A percentile compares a stretch with the other conserved stretches of the same genome.
Evolutionary conservation across 1,284 basidiomycete species (phyloP).

Genomic region (Boletus smithii): DNA sequence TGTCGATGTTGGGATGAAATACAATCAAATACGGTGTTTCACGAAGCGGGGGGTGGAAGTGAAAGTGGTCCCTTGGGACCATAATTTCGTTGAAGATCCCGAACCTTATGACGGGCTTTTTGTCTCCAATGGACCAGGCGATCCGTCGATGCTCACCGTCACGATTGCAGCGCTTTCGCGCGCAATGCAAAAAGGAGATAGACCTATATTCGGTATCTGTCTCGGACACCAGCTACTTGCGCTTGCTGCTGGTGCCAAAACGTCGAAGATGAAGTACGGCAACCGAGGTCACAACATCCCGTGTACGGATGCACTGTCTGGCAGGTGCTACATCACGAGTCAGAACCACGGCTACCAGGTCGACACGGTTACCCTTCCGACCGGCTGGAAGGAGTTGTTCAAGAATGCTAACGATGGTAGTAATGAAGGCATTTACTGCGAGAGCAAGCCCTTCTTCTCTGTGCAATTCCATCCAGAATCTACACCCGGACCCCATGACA

Average conservation of each 20-base stretch:
- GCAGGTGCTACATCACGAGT: slow-evolving; percentile 97
- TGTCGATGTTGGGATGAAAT: slow-evolving; percentile 99
- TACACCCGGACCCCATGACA: slow-evolving; percentile 96
- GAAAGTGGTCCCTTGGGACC: slow-evolving; percentile 97
- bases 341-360: slow-evolving; percentile 99
- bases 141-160: slow-evolving; percentile 81
- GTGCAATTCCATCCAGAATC: slow-evolving; percentile 99
- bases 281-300: slow-evolving; percentile 99
- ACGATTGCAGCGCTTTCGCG: slow-evolving; percentile 74
- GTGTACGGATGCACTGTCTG: slow-evolving; percentile 91
- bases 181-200: slow-evolving; percentile 71
- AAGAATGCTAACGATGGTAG: slow-evolving; percentile 95
- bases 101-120: slow-evolving; percentile 95
- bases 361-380: slow-evolving; percentile 74
- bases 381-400: slow-evolving; percentile 93
- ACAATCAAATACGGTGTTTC: slow-evolving; percentile 98
- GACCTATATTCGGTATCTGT: slow-evolving; percentile 98
- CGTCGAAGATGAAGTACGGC: slow-evolving; percentile 99
- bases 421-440: slow-evolving; percentile 97
- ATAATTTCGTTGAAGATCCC: slow-evolving; percentile 77
- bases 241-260: slow-evolving; percentile 89
- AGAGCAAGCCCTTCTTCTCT: slow-evolving; percentile 91
- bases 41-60: slow-evolving; percentile 90
- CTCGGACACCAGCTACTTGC: slow-evolving; percentile 97
- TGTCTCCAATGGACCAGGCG: slow-evolving; percentile 97